Evolutionary conservation across 176 grass and related monocot genomes (phyloP).

Genomic region (Aegilops bicornis): DNA sequence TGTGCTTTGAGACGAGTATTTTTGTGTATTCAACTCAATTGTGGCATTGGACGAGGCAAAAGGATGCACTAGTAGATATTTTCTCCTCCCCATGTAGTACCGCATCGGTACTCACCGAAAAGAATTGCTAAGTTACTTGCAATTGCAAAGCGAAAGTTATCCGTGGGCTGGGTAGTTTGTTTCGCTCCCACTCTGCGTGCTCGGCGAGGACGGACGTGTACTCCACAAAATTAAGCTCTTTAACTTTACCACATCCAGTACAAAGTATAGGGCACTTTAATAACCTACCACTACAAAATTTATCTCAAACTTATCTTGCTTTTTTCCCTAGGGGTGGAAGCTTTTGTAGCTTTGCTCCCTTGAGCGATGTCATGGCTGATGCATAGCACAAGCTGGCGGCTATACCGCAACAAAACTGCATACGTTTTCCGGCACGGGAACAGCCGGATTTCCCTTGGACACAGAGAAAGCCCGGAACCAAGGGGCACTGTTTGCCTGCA

Average conservation of each 20-base stretch:
- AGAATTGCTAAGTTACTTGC: too few relatives aligned
- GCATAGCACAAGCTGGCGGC: background rate
- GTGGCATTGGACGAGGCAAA: background rate
- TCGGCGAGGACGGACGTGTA: constrained; percentile 38
- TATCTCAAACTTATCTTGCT: background rate
- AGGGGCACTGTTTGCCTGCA: background rate
- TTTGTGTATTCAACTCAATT: background rate
- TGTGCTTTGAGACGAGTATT: background rate
- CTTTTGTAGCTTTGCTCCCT: background rate
- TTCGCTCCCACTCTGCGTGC: background rate
- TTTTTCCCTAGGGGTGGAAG: too few relatives aligned
- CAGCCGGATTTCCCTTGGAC: background rate
- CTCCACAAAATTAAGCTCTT: constrained; percentile 15
- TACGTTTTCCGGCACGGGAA: background rate
- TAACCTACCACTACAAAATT: background rate
- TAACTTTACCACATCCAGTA: background rate
- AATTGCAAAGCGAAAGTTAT: constrained; percentile 24
- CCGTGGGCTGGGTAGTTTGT: background rate
- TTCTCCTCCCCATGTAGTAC: background rate
- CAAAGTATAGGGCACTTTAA: background rate
- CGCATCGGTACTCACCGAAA: background rate
- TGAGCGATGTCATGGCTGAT: background rate
- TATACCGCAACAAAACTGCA: background rate
- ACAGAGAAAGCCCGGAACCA: background rate
- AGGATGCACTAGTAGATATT: constrained; percentile 1